A percentile compares a stretch with the other conserved stretches of the same genome.
Conservation (phyloP, 805 yeast genomes). For the Sugiyamaella lignohabitans region DNA sequence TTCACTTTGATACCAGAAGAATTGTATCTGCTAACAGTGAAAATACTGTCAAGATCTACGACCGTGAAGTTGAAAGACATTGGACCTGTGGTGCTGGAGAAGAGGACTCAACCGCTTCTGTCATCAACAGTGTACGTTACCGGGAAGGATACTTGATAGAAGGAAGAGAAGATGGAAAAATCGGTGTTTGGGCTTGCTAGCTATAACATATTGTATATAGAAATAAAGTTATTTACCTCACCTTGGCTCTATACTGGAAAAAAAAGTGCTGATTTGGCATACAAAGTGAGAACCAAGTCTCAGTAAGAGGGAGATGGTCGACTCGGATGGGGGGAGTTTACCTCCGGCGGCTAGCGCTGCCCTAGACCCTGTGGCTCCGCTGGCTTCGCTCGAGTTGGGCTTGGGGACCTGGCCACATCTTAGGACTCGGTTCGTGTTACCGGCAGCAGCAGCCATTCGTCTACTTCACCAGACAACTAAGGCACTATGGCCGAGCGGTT, state of each 20-base stretch:
- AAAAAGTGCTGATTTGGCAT: not conserved
- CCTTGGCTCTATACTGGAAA: not conserved
- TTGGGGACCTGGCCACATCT: no score
- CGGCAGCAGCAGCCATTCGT: no score
- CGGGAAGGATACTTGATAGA: constrained; percentile 62
- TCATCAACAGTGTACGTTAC: constrained; percentile 42
- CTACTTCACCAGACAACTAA: no score
- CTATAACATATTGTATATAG: no score
- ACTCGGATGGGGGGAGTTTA: no score
- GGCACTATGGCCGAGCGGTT: constrained; percentile 37
- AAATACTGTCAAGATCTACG: constrained; percentile 48
- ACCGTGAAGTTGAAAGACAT: constrained; percentile 48
- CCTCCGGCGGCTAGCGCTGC: no score
- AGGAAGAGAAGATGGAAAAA: constrained; percentile 53
- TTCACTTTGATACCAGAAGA: constrained; percentile 54
- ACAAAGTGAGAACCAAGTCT: not conserved
- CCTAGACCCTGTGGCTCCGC: no score
- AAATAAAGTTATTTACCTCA: no score
- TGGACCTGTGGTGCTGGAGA: constrained; percentile 46
- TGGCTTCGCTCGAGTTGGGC: no score
- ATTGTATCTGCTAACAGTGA: constrained; percentile 51
- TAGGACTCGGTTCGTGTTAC: no score
- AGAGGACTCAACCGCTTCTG: constrained; percentile 27
- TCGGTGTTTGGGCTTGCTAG: constrained; percentile 56
- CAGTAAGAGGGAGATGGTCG: no score